Evolutionary conservation across 2,329 filamentous ascomycete genomes (phyloP).

Genomic region (Pseudogymnoascus sp.): DNA sequence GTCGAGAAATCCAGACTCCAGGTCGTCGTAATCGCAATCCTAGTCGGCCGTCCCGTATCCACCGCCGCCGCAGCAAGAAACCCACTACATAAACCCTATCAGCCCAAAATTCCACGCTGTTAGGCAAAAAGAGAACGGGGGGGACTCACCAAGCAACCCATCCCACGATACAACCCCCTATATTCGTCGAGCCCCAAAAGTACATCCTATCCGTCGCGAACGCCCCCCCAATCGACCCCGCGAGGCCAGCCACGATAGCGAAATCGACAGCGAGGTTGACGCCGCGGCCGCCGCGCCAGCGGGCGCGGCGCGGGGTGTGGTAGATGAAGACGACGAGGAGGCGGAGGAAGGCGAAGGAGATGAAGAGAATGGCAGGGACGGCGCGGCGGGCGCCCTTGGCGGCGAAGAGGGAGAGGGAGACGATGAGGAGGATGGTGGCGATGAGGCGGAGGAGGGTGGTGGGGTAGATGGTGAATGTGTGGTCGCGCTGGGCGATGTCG

Average conservation of each 20-base stretch:
- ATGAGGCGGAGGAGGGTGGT: not conserved
- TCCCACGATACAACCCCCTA: not conserved
- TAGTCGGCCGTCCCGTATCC: not conserved
- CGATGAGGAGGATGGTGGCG: not conserved
- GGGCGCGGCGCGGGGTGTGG: not conserved
- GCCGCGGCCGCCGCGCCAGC: not conserved
- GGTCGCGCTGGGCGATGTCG: not conserved
- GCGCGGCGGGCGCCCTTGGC: too few relatives aligned
- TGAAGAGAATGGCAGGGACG: not conserved
- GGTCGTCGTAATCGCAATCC: not conserved
- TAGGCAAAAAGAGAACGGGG: not conserved
- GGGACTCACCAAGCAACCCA: not conserved
- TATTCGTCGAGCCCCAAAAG: not conserved
- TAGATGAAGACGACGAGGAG: not conserved
- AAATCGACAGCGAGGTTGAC: not conserved
- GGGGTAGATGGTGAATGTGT: not conserved
- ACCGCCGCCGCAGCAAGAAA: not conserved
- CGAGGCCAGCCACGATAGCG: not conserved
- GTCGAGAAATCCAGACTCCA: not conserved
- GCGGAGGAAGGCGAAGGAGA: not conserved
- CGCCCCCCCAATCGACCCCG: not conserved
- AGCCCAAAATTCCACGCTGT: not conserved
- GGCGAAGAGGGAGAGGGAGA: not conserved
- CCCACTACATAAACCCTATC: not conserved
- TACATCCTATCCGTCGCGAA: not conserved